These are phyloP conservation scores for Pythium phragmiticola DNA, from an alignment of 352 stramenopile genomes.

Conservation along the genomic window DNA sequence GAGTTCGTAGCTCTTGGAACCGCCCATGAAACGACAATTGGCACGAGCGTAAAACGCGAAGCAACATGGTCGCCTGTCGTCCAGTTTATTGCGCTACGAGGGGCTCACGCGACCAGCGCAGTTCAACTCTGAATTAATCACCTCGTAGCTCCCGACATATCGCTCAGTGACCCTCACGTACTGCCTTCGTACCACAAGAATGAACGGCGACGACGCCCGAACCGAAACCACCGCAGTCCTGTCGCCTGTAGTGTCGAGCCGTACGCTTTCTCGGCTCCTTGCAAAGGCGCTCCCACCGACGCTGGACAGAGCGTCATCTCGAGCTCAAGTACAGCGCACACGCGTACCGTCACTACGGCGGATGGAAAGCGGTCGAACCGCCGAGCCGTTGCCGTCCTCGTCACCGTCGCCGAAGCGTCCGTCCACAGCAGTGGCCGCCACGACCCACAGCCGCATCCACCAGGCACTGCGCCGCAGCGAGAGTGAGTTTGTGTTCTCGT, in stretches of 20 bases:
- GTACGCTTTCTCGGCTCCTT: not conserved
- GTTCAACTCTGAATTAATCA: not conserved
- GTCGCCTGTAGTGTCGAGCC: not conserved
- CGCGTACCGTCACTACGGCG: slow-evolving; percentile 11
- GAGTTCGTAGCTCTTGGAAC: slow-evolving; percentile 5
- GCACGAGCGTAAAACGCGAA: not conserved
- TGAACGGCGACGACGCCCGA: not conserved
- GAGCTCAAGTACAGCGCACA: slow-evolving; percentile 1
- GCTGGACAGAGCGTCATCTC: not conserved
- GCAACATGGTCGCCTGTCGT: not conserved
- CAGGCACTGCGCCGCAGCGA: slow-evolving; percentile 52
- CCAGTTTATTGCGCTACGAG: not conserved
- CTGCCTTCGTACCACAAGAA: not conserved
- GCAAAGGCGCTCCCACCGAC: not conserved
- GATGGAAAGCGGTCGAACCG: not conserved
- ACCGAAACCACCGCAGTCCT: not conserved
- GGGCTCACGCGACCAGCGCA: too few species aligned
- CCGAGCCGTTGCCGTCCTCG: not conserved
- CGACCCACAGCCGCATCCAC: slow-evolving; percentile 57
- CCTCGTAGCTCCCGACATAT: not conserved
- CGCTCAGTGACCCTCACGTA: not conserved
- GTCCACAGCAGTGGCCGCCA: slow-evolving; percentile 47
- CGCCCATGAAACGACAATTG: slow-evolving; percentile 4
- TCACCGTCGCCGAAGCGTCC: slow-evolving; percentile 23
- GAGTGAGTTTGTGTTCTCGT: slow-evolving; percentile 57